phyloP scores from a whole-genome alignment of 1,284 basidiomycete species.

The Ganoderma sp. region DNA sequence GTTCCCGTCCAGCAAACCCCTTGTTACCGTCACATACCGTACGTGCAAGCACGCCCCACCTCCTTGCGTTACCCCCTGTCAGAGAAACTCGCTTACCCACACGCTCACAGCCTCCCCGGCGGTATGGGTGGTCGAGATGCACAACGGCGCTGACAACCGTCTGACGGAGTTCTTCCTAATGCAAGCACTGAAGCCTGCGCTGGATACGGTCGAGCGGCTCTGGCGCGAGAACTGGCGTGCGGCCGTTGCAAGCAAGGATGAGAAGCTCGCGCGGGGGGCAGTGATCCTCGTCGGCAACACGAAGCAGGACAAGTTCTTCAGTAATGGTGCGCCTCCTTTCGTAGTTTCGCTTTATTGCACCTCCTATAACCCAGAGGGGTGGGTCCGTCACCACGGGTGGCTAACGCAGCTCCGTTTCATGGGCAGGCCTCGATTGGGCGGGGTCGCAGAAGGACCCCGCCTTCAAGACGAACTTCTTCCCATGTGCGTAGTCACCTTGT shows the following conservation, averaged over 20 bases:
- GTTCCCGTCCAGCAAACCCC: slow-evolving; percentile 53
- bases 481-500: slow-evolving; percentile 56
- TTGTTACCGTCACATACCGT: slow-evolving; percentile 73
- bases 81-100: not conserved
- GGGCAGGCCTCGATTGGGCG: slow-evolving; percentile 74
- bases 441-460: slow-evolving; percentile 65
- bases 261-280: slow-evolving; percentile 57
- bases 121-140: slow-evolving; percentile 79
- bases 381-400: not conserved
- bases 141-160: slow-evolving; percentile 79
- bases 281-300: slow-evolving; percentile 78
- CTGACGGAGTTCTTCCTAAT: slow-evolving; percentile 67
- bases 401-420: not conserved
- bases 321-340: slow-evolving; percentile 64
- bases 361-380: not conserved
- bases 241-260: slow-evolving; percentile 48
- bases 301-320: slow-evolving; percentile 87
- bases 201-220: slow-evolving; percentile 78
- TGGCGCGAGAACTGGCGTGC: slow-evolving; percentile 70
- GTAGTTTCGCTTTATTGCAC: not conserved
- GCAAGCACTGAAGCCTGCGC: slow-evolving; percentile 70
- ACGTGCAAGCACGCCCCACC: slow-evolving; percentile 33
- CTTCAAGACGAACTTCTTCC: slow-evolving; percentile 62
- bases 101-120: slow-evolving; percentile 55
- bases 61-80: not conserved